Conservation (phyloP, 306 rosid genomes). For the Spatholobus suberectus region DNA sequence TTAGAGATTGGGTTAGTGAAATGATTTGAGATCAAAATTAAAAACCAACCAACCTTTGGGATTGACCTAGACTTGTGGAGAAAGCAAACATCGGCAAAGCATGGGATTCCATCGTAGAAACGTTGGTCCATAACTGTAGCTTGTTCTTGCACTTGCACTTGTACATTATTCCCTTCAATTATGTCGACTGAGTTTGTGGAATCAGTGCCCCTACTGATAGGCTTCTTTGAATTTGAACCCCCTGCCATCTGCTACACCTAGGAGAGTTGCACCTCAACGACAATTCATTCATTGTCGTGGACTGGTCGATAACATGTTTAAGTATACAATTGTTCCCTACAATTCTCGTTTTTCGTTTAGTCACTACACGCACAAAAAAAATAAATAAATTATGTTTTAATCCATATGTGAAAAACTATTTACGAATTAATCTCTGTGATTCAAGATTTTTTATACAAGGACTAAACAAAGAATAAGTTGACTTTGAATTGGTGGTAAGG, state of each 20-base stretch:
- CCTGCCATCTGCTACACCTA: constrained; percentile 25
- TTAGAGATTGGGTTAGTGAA: not conserved
- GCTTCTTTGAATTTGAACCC: constrained; percentile 34
- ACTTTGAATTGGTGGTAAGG: too few species aligned
- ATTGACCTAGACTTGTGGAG: constrained; percentile 56
- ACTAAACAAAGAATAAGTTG: too few species aligned
- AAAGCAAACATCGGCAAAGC: constrained; percentile 41
- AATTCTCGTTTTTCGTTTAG: too few species aligned
- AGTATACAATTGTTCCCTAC: not conserved
- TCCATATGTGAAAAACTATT: too few species aligned
- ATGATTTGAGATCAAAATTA: not conserved
- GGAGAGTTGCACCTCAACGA: not conserved
- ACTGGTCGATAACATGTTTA: not conserved
- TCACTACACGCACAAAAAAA: too few species aligned
- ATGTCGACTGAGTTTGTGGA: not conserved
- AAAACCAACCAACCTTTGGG: not conserved
- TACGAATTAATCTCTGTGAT: too few species aligned
- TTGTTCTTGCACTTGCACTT: not conserved
- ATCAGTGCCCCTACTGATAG: not conserved
- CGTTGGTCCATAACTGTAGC: constrained; percentile 40
- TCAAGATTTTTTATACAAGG: too few species aligned
- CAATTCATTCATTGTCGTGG: not conserved
- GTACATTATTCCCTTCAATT: not conserved
- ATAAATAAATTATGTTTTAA: too few species aligned
- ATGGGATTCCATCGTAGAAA: constrained; percentile 81